Evolutionary conservation across 2,329 filamentous ascomycete species (phyloP).

Genomic region (Apiospora koreana): DNA sequence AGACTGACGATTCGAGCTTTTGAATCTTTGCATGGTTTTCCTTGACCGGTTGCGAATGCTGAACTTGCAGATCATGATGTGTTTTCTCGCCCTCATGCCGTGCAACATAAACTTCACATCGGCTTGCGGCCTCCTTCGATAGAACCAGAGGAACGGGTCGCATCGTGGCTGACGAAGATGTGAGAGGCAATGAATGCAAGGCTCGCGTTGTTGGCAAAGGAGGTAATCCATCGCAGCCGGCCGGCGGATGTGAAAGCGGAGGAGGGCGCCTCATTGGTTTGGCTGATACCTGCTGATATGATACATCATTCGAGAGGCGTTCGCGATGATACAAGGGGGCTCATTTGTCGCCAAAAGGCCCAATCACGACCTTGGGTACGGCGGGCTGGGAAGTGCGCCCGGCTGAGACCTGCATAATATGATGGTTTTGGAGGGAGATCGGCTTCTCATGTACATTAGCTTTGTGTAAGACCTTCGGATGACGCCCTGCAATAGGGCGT

Average conservation of each 20-base stretch:
- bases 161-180: background rate
- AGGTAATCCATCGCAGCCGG: background rate
- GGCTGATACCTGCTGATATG: background rate
- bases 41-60: background rate
- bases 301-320: slow-evolving; percentile 4
- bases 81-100: background rate
- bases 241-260: background rate
- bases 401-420: background rate
- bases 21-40: background rate
- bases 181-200: background rate
- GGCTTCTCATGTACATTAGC: background rate
- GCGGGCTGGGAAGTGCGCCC: background rate
- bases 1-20: background rate
- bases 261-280: background rate
- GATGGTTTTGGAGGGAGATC: background rate
- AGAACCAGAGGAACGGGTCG: background rate
- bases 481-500: background rate
- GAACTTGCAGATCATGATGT: background rate
- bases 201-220: background rate
- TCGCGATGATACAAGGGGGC: background rate
- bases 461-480: background rate
- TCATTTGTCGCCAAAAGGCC: background rate
- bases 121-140: background rate
- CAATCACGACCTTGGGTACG: background rate
- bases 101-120: background rate